Percentiles rank a stretch among this genome's conserved stretches.
Conservation (phyloP, 2,329 filamentous ascomycete species). For the Cordyceps fumosorosea region DNA sequence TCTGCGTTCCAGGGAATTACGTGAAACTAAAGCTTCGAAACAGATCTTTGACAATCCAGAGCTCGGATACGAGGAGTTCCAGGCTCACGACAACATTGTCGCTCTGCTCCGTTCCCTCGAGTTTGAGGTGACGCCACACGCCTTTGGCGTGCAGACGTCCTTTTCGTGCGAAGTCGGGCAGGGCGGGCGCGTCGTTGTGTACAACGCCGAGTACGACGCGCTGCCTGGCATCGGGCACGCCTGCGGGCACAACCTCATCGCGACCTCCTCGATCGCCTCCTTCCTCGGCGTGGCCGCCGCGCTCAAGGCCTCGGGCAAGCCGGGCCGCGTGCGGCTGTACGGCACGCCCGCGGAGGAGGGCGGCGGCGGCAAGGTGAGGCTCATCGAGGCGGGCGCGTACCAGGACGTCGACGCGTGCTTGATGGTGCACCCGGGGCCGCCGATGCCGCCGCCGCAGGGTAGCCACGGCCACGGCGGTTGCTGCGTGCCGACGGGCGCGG, state of each 20-base stretch:
- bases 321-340: conserved; percentile 30
- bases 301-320: conserved; percentile 12
- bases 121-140: conserved; percentile 1
- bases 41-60: conserved; percentile 4
- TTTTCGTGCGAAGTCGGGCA: conserved; percentile 2
- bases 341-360: conserved; percentile 39
- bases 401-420: conserved; percentile 1
- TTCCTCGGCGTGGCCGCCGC: conserved; percentile 25
- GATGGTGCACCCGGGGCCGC: background rate
- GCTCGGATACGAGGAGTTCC: conserved; percentile 1
- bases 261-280: conserved; percentile 32
- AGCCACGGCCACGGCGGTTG: background rate
- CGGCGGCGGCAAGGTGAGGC: conserved; percentile 32
- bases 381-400: conserved; percentile 25
- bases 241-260: conserved; percentile 41
- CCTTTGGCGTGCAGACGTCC: conserved; percentile 1
- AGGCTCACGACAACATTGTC: conserved; percentile 1
- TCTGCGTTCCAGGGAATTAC: background rate
- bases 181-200: conserved; percentile 16
- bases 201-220: conserved; percentile 39
- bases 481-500: background rate
- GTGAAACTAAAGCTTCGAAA: background rate
- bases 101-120: background rate
- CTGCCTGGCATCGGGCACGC: conserved; percentile 40
- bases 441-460: conserved; percentile 18